phyloP scores from a whole-genome alignment of 306 rosid species.

The Castanopsis chinensis region DNA sequence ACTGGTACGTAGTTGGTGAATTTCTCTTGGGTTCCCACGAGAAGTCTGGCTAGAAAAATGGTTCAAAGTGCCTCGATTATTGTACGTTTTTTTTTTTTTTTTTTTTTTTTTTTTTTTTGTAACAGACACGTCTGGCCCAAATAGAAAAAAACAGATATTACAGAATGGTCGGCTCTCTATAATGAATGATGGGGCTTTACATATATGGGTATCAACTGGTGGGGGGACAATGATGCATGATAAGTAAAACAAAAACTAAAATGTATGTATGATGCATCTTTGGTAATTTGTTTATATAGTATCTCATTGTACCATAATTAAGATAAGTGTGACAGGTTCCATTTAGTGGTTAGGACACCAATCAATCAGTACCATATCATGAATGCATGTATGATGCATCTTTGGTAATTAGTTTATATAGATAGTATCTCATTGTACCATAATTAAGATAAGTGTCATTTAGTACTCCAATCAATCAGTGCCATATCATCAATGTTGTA shows the following conservation, averaged over 20 bases:
- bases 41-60: conserved; percentile 48
- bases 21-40: conserved; percentile 36
- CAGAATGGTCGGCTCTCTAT: conserved; percentile 32
- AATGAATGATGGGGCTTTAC: conserved; percentile 18
- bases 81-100: conserved; percentile 19
- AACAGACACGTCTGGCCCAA: conserved; percentile 35
- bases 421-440: background rate
- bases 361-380: background rate
- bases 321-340: background rate
- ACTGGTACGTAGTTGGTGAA: conserved; percentile 44
- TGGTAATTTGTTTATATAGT: background rate
- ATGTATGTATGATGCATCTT: background rate
- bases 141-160: conserved; percentile 24
- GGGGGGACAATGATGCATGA: background rate
- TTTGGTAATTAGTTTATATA: background rate
- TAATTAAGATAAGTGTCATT: background rate
- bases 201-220: background rate
- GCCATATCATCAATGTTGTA: background rate
- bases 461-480: background rate
- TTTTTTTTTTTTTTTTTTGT: background rate
- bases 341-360: background rate
- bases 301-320: background rate
- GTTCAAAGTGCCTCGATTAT: conserved; percentile 42
- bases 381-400: background rate
- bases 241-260: background rate